Evolutionary conservation across 2,329 filamentous ascomycete species (phyloP).

Genomic region (Myrmaecium sp.): DNA sequence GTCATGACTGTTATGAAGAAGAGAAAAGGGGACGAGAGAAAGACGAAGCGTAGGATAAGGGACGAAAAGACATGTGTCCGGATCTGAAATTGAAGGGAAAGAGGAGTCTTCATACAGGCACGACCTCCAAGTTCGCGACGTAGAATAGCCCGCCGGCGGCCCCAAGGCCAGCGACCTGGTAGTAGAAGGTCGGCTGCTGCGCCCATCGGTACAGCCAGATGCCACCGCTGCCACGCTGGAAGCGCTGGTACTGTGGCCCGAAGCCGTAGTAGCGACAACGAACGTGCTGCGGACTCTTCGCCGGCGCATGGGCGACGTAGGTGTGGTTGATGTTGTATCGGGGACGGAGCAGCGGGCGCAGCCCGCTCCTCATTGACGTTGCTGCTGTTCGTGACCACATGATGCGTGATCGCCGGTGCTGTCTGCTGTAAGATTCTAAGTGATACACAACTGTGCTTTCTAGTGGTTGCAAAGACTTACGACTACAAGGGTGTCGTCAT

Average conservation of each 20-base stretch:
- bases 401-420: no score
- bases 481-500: no score
- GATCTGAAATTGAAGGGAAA: not conserved
- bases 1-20: not conserved
- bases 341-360: no score
- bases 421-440: no score
- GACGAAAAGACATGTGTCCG: conserved; percentile 2
- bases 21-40: not conserved
- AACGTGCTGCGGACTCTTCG: no score
- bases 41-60: not conserved
- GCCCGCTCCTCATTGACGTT: no score
- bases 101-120: conserved; percentile 31
- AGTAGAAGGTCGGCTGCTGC: conserved; percentile 28
- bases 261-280: no score
- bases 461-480: no score
- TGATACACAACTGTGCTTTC: no score
- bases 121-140: conserved; percentile 50
- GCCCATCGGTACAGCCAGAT: conserved; percentile 18
- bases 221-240: conserved; percentile 7
- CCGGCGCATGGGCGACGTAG: no score
- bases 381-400: no score
- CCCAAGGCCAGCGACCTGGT: conserved; percentile 26
- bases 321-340: no score
- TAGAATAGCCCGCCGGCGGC: conserved; percentile 39
- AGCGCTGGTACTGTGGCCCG: conserved; percentile 12